These are phyloP conservation scores for Cladosporium phlei DNA, from an alignment of 2,329 filamentous ascomycete genomes.

Conservation along the genomic window DNA sequence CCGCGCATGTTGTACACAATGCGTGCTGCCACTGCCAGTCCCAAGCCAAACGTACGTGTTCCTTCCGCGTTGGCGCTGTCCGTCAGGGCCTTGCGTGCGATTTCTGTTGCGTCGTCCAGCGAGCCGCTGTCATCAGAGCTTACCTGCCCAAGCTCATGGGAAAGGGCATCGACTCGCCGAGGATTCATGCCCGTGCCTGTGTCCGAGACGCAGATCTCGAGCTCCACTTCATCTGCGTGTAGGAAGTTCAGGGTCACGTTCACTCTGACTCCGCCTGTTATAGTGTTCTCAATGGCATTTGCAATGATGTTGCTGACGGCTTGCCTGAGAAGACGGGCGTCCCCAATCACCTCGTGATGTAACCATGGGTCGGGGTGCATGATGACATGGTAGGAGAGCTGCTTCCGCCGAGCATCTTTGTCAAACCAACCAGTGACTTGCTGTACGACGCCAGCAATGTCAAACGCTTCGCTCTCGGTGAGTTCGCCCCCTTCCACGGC, in stretches of 20 bases:
- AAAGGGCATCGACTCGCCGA: conserved; percentile 55
- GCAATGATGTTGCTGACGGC: conserved; percentile 77
- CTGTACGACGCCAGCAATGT: conserved; percentile 64
- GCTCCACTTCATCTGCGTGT: conserved; percentile 50
- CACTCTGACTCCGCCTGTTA: conserved; percentile 61
- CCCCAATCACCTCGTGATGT: conserved; percentile 70
- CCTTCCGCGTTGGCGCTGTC: conserved; percentile 31
- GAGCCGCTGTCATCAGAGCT: conserved; percentile 50
- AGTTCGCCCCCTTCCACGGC: conserved; percentile 75
- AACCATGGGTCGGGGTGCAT: conserved; percentile 65
- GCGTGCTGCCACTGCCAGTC: conserved; percentile 80
- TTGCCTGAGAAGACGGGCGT: conserved; percentile 75
- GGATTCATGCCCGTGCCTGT: conserved; percentile 63
- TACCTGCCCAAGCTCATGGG: conserved; percentile 64
- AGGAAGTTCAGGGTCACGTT: conserved; percentile 61
- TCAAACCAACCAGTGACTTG: conserved; percentile 73
- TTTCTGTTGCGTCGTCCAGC: conserved; percentile 29
- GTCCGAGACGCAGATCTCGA: conserved; percentile 73
- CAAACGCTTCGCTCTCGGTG: conserved; percentile 75
- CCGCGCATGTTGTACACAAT: conserved; percentile 88
- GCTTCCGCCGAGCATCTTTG: conserved; percentile 70
- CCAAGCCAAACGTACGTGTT: conserved; percentile 63
- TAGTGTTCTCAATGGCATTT: conserved; percentile 78
- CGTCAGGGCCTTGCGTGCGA: conserved; percentile 24
- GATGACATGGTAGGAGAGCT: conserved; percentile 63